A percentile compares a stretch with the other conserved stretches of the same genome.
Evolutionary conservation across 768 basidiomycete genomes (phyloP).

Genomic region (Cyclocybe aegerita): DNA sequence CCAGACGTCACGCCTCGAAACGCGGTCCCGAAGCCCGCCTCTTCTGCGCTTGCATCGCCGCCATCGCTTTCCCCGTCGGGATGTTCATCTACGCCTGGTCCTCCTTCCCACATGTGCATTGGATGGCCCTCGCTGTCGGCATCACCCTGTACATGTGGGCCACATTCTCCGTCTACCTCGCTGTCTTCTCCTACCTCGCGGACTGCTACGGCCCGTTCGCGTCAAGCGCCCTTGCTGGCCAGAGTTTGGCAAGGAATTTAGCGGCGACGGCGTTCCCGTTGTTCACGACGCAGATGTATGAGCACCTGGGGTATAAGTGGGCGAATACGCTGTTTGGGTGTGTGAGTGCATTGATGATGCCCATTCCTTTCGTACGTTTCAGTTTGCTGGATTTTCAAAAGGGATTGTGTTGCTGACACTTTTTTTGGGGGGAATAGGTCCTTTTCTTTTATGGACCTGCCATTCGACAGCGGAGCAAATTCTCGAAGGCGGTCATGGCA

Average conservation of each 20-base stretch:
- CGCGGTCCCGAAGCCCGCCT: slow-evolving; percentile 60
- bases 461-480: slow-evolving; percentile 39
- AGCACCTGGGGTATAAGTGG: slow-evolving; percentile 55
- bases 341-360: slow-evolving; percentile 52
- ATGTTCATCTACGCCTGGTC: slow-evolving; percentile 79
- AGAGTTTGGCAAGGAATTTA: slow-evolving; percentile 61
- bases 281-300: slow-evolving; percentile 62
- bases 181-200: slow-evolving; percentile 60
- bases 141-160: slow-evolving; percentile 51
- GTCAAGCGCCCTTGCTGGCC: slow-evolving; percentile 67
- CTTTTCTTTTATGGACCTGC: slow-evolving; percentile 42
- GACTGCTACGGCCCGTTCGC: slow-evolving; percentile 68
- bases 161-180: slow-evolving; percentile 54
- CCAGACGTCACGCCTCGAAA: slow-evolving; percentile 31
- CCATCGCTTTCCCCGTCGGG: slow-evolving; percentile 51
- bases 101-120: slow-evolving; percentile 50
- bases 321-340: slow-evolving; percentile 57
- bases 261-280: slow-evolving; percentile 56
- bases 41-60: slow-evolving; percentile 54
- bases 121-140: slow-evolving; percentile 61
- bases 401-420: too few relatives aligned
- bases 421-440: too few relatives aligned
- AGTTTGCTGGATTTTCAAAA: too few relatives aligned
- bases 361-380: slow-evolving; percentile 57
- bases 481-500: slow-evolving; percentile 38